Conservation (phyloP, 202 grass and related monocot genomes). For the Hordeum pubiflorum region DNA sequence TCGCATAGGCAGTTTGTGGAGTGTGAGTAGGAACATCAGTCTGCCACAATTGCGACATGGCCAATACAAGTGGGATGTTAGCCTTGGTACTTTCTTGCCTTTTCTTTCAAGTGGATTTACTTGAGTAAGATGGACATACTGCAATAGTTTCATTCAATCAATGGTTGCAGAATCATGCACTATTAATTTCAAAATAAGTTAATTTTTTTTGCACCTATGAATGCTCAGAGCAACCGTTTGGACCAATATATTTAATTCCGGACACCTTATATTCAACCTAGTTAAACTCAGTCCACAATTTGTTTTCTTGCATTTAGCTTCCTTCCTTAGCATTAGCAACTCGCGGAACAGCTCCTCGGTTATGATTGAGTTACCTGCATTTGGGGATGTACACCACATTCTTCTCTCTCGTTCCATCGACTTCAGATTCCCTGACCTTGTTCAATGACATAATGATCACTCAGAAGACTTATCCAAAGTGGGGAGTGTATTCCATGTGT, state of each 20-base stretch:
- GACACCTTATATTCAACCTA: neutral
- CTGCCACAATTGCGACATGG: slow-evolving; percentile 28
- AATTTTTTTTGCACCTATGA: slow-evolving; percentile 4
- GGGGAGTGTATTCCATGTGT: slow-evolving; percentile 29
- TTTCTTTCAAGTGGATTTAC: slow-evolving; percentile 30
- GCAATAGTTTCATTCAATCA: neutral
- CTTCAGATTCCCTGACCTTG: slow-evolving; percentile 85
- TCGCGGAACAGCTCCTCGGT: neutral
- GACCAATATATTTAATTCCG: neutral
- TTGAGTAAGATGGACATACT: slow-evolving; percentile 33
- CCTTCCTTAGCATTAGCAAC: neutral
- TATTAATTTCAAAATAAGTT: neutral
- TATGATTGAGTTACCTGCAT: slow-evolving; percentile 68
- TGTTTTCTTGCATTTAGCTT: neutral
- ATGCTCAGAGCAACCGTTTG: neutral
- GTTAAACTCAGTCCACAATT: neutral
- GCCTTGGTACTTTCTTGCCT: slow-evolving; percentile 1
- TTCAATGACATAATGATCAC: slow-evolving; percentile 46
- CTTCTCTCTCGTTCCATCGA: slow-evolving; percentile 72
- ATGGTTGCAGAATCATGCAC: neutral
- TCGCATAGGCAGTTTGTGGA: slow-evolving; percentile 30
- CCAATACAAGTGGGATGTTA: slow-evolving; percentile 13
- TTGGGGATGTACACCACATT: slow-evolving; percentile 93
- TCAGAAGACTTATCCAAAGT: slow-evolving; percentile 18
- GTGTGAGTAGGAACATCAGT: slow-evolving; percentile 37